Conservation (phyloP, 106 monocot genomes). For the Phalaenopsis aphrodite region DNA sequence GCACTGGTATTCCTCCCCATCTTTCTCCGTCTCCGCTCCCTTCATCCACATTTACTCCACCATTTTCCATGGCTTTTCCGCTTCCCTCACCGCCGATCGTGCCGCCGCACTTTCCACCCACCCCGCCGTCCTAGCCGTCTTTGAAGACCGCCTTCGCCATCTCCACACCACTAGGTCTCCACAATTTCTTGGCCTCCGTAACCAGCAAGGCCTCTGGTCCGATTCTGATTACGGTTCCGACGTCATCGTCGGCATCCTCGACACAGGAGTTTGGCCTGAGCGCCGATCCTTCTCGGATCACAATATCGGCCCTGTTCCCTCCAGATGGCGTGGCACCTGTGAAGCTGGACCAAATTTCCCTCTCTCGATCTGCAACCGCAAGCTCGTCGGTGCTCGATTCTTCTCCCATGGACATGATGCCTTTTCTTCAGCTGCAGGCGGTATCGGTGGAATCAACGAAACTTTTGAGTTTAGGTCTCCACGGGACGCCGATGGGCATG, state of each 20-base stretch:
- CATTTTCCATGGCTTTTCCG: conserved; percentile 95
- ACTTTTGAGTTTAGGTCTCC: conserved; percentile 74
- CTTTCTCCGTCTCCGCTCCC: conserved; percentile 21
- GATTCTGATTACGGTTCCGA: conserved; percentile 91
- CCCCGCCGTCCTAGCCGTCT: conserved; percentile 67
- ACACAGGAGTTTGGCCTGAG: conserved; percentile 95
- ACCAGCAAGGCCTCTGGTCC: conserved; percentile 88
- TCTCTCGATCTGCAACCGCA: conserved; percentile 63
- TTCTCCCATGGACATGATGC: conserved; percentile 80
- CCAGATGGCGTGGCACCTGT: conserved; percentile 75
- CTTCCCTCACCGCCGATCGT: conserved; percentile 30
- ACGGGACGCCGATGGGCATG: conserved; percentile 91
- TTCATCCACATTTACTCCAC: conserved; percentile 76
- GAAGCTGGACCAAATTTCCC: conserved; percentile 51
- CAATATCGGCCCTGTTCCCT: conserved; percentile 71
- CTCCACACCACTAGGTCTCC: conserved; percentile 94
- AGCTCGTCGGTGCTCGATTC: conserved; percentile 83
- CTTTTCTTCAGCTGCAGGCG: conserved; percentile 28
- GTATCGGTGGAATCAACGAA: conserved; percentile 42
- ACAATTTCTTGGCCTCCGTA: conserved; percentile 85
- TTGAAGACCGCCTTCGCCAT: conserved; percentile 60
- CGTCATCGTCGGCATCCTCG: conserved; percentile 74
- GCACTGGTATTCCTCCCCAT: conserved; percentile 72
- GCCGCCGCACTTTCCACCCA: conserved; percentile 29
- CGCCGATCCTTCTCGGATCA: conserved; percentile 66